Base-by-base conservation (phyloP, 2,329 filamentous ascomycete genomes). In the Dryadomyces quercus-mongolicae region DNA sequence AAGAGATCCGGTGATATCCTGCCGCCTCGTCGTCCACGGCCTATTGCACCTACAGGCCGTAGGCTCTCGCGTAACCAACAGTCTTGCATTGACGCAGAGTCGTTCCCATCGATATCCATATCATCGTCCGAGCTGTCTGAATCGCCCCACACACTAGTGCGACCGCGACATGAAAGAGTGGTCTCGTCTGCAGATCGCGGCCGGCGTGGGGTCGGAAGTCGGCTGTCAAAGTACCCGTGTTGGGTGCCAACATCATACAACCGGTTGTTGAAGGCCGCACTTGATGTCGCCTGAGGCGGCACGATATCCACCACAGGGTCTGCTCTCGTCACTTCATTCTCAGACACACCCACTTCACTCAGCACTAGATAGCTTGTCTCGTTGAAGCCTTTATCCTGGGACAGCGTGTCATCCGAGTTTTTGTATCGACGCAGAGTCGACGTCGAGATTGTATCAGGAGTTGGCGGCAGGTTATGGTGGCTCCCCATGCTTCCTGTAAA, bases 401-500 rank as follows among this genome's bases (percentile, higher is more conserved):
- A 63, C 1, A 77, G 62, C 0, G 71, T 73, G 46, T 81, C 77
- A 53, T 73, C 71, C 0, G 77, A 80, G 49, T 70, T 71, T 57
- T 78, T 71, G 56, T 72, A 75, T 15, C 71, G 70, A 6, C 72
- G 69, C 38, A 82, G 67, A 0, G 76, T 78, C 1, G 75, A 75
- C 2, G 76, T 79, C 1, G 78, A 79, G 20, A 81, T 76, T 0
- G 79, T 82, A 59, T 82, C 78, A 0, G 79, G 79, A 0, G 79
- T 82, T 0, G 79, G 79, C 10, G 79, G 79, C 1, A 81, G 66
- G 18, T 65, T 66, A 18, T 74, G 71, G 5, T 72, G 69, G 53
- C 71, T 67, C 1, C 51, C 71, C 56, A 60, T 68, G 66, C 69
- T 72, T 57, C 66, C 65, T 5, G 67, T 57, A 61, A 68, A 56